Percentiles rank a stretch among this genome's conserved stretches.
Evolutionary conservation across 495 filamentous ascomycete genomes (phyloP).

Genomic region (Lepraria neglecta): DNA sequence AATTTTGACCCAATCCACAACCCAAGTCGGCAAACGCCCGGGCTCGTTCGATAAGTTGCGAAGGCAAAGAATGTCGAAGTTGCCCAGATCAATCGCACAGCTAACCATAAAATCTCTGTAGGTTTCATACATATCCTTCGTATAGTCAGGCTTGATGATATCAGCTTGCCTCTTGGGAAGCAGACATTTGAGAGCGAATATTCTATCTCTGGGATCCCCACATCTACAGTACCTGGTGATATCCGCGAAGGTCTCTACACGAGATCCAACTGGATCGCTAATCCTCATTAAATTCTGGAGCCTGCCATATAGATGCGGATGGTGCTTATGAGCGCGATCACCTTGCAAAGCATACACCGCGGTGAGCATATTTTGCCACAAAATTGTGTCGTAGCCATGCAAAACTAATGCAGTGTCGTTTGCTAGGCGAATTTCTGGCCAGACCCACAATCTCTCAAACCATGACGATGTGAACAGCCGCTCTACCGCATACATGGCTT

Average conservation of each 20-base stretch:
- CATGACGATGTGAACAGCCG: not conserved
- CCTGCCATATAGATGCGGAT: not conserved
- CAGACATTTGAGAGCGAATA: conserved; percentile 6
- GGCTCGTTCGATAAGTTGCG: not conserved
- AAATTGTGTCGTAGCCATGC: not conserved
- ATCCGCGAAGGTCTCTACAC: not conserved
- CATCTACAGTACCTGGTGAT: not conserved
- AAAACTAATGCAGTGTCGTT: conserved; percentile 1
- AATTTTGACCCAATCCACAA: not conserved
- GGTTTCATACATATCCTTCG: not conserved
- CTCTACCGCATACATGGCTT: not conserved
- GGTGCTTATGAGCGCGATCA: too few species aligned
- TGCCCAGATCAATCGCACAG: not conserved
- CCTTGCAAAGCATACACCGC: not conserved
- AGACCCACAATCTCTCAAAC: conserved; percentile 14
- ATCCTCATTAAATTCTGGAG: too few species aligned
- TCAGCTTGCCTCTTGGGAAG: not conserved
- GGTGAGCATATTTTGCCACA: not conserved
- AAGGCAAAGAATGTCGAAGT: not conserved
- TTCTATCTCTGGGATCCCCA: conserved; percentile 10
- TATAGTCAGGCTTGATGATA: conserved; percentile 16
- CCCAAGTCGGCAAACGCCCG: not conserved
- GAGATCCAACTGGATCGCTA: not conserved
- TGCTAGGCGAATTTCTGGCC: conserved; percentile 9
- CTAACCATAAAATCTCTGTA: conserved; percentile 3